Percentiles rank a stretch among this genome's conserved stretches.
Conservation (phyloP, 768 basidiomycete species). For the Cytidiella melzeri region DNA sequence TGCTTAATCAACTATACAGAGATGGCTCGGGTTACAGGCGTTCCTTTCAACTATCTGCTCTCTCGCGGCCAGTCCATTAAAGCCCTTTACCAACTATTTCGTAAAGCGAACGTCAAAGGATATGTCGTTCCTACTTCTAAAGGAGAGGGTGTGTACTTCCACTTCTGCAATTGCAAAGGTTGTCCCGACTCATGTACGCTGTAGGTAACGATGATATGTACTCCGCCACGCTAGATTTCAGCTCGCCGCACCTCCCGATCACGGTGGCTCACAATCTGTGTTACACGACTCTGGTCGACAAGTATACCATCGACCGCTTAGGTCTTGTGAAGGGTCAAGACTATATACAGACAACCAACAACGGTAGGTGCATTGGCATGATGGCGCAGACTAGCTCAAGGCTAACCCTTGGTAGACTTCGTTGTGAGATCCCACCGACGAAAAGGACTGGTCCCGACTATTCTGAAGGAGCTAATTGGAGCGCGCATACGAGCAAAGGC, state of each 20-base stretch:
- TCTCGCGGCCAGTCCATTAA: slow-evolving; percentile 98
- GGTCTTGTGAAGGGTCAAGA: slow-evolving; percentile 78
- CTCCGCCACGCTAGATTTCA: slow-evolving; percentile 97
- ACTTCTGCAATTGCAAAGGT: background rate
- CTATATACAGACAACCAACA: slow-evolving; percentile 93
- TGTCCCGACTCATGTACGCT: background rate
- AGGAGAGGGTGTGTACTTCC: slow-evolving; percentile 57
- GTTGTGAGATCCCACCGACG: slow-evolving; percentile 70
- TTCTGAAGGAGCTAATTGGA: slow-evolving; percentile 88
- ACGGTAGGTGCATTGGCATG: slow-evolving; percentile 46
- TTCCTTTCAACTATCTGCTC: slow-evolving; percentile 94
- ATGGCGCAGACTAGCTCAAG: background rate
- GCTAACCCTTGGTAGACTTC: slow-evolving; percentile 48
- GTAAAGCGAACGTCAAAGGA: slow-evolving; percentile 89
- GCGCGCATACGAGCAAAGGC: slow-evolving; percentile 94
- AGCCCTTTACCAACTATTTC: slow-evolving; percentile 91
- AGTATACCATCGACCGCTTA: slow-evolving; percentile 68
- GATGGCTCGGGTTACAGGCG: slow-evolving; percentile 99
- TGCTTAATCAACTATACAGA: slow-evolving; percentile 98
- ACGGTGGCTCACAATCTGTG: slow-evolving; percentile 99
- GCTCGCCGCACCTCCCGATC: slow-evolving; percentile 96
- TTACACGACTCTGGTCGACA: slow-evolving; percentile 93
- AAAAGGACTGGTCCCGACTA: slow-evolving; percentile 86
- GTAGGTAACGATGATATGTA: slow-evolving; percentile 82
- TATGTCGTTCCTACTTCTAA: slow-evolving; percentile 86